Conservation (phyloP, 2,329 filamentous ascomycete genomes). For the Xylogone sp. region DNA sequence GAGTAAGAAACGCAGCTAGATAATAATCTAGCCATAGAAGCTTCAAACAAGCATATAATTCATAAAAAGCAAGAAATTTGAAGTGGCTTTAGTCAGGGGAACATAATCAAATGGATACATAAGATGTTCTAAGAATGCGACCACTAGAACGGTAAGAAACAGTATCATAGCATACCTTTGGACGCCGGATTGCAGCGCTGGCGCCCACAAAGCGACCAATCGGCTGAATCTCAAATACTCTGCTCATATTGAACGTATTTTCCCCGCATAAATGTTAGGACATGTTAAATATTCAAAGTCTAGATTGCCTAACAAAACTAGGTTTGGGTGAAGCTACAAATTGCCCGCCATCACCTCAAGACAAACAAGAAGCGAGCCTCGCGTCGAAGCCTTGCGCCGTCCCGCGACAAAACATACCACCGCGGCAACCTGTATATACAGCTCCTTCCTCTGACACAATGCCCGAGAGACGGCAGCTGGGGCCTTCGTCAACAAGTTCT, state of each 20-base stretch:
- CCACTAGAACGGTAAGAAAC: too few species aligned
- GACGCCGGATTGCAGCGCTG: slow-evolving; percentile 69
- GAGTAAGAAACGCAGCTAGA: neutral
- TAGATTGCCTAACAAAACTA: neutral
- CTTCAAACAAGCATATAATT: neutral
- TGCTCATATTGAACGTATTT: slow-evolving; percentile 17
- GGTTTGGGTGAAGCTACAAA: neutral
- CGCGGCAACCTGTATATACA: neutral
- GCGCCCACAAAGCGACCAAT: slow-evolving; percentile 63
- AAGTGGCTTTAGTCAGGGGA: too few species aligned
- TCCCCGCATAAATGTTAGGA: too few species aligned
- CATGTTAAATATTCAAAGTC: neutral
- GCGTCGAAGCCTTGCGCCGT: slow-evolving; percentile 4
- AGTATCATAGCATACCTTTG: slow-evolving; percentile 49
- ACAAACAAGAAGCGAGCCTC: slow-evolving; percentile 7
- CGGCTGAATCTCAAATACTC: slow-evolving; percentile 64
- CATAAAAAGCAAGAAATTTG: too few species aligned
- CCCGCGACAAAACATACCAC: slow-evolving; percentile 6
- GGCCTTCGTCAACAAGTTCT: slow-evolving; percentile 11
- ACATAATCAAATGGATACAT: too few species aligned
- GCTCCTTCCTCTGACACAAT: slow-evolving; percentile 10
- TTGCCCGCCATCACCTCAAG: neutral
- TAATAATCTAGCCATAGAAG: neutral
- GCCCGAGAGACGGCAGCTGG: slow-evolving; percentile 22
- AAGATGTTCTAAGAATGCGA: too few species aligned